Base-by-base conservation (phyloP, 2,329 filamentous ascomycete genomes). In the Xenosphaeropsis pyriputrescens region DNA sequence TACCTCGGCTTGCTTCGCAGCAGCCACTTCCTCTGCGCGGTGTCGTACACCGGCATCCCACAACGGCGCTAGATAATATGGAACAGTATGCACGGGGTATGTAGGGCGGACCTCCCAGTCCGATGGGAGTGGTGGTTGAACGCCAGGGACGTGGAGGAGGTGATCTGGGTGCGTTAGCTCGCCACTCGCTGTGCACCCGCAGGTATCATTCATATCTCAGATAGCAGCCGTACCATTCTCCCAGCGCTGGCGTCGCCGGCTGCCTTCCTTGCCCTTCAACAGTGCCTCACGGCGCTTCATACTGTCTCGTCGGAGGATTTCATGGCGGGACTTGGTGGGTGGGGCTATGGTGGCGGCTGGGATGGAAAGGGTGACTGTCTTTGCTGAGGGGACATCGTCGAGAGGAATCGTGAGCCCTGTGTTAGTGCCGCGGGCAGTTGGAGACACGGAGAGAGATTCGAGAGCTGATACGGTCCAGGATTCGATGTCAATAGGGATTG, bases 211-310 rank as follows among this genome's bases (percentile, higher is more conserved):
- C 14, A n/a, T 32, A 13, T 32, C 30, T 15, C 13, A 32, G 22
- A 26, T 9, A 29, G 33, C 39, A 35, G 30, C 52, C 60, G 46
- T 69, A 93, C 85, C 84, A 58, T 96, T 98, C 65, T 98, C 91
- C 86, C 88, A 96, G 39, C 89, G 72, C 50, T 89, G 79, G 36
- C 89, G 70, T 51, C 89, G 78, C 29, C 89, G 73, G 50, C 76
- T 89, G 26, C 89, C 89, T 58, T 95, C 86, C 48, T 93, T 93
- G 40, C 89, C 89, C 62, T 86, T 93, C 22, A 91, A 65, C 37
- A 93, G 18, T 1, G 51, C 45, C 11, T 55, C 50, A 15, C 52
- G 42, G 5, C 48, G 60, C 51, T 74, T 75, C 50, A 73, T 50
- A 48, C 72, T 78, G 49, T 80, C 75, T 36, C 73, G 68, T 26